These are phyloP conservation scores for Ampelocalamus luodianensis DNA, from an alignment of 176 grass and related monocot species.

Conservation along the genomic window DNA sequence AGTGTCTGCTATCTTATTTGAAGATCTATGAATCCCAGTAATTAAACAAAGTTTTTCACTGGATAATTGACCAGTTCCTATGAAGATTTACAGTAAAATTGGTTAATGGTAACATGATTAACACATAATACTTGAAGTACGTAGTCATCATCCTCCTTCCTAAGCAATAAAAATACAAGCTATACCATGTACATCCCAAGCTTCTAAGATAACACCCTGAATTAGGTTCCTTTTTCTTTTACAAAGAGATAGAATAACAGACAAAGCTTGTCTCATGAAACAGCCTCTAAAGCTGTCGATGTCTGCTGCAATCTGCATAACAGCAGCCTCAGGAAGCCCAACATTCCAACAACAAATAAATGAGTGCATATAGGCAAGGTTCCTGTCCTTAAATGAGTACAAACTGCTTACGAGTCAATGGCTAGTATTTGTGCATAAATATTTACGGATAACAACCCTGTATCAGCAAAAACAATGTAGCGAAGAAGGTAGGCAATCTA, in stretches of 20 bases:
- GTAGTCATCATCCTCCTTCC: background rate
- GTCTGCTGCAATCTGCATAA: background rate
- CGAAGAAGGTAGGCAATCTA: background rate
- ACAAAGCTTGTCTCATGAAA: background rate
- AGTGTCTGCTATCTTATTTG: slow-evolving; percentile 33
- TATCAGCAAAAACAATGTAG: slow-evolving; percentile 2
- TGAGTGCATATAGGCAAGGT: background rate
- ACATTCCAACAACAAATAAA: background rate
- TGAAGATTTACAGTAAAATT: slow-evolving; percentile 27
- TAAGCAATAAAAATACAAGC: slow-evolving; percentile 15
- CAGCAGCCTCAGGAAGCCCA: background rate
- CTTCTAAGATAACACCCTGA: slow-evolving; percentile 15
- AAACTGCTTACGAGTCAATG: slow-evolving; percentile 19
- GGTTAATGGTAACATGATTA: background rate
- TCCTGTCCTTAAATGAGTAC: background rate
- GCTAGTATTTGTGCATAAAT: background rate
- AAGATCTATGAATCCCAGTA: slow-evolving; percentile 14
- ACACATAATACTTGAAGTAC: background rate
- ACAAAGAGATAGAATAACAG: slow-evolving; percentile 15
- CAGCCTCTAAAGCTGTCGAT: background rate
- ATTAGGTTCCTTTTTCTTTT: slow-evolving; percentile 13
- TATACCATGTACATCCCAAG: background rate
- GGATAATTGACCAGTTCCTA: background rate
- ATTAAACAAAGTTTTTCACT: background rate
- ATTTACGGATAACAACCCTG: slow-evolving; percentile 5